Evolutionary conservation across 1,284 basidiomycete species (phyloP).

Genomic region (Gymnopus androsaceus): DNA sequence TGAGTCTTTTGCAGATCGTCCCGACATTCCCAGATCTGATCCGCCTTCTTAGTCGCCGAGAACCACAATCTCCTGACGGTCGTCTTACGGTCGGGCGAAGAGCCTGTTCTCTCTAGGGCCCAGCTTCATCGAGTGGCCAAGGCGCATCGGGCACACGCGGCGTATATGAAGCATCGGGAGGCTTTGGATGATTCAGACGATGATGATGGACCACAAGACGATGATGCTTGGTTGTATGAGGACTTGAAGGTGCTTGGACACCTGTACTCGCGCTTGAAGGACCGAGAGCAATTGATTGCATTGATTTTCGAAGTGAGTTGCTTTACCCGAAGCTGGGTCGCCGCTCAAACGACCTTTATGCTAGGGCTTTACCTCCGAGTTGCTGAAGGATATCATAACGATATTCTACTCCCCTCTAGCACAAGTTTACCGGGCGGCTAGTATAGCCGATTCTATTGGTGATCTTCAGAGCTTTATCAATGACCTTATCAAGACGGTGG

Average conservation of each 20-base stretch:
- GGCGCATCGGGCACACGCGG: slow-evolving; percentile 75
- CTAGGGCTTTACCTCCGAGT: slow-evolving; percentile 90
- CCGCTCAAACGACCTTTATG: background rate
- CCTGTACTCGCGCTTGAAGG: slow-evolving; percentile 78
- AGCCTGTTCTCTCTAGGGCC: slow-evolving; percentile 70
- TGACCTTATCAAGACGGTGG: slow-evolving; percentile 94
- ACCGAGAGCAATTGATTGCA: slow-evolving; percentile 91
- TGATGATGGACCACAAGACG: slow-evolving; percentile 88
- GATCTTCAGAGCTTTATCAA: slow-evolving; percentile 96
- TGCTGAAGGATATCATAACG: slow-evolving; percentile 98
- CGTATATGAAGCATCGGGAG: slow-evolving; percentile 68
- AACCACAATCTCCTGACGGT: slow-evolving; percentile 79
- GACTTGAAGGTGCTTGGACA: slow-evolving; percentile 82
- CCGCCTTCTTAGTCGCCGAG: slow-evolving; percentile 55
- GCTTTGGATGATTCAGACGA: slow-evolving; percentile 82
- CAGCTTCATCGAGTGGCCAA: slow-evolving; percentile 80
- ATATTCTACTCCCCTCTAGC: slow-evolving; percentile 99
- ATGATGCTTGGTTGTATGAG: slow-evolving; percentile 94
- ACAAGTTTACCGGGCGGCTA: slow-evolving; percentile 96
- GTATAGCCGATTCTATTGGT: slow-evolving; percentile 90
- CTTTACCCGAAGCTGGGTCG: background rate
- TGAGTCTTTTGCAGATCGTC: slow-evolving; percentile 35
- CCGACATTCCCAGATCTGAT: background rate
- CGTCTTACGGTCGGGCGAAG: slow-evolving; percentile 81
- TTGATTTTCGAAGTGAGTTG: slow-evolving; percentile 87